Conservation (phyloP, 225 moss, liverwort and hornwort species). For the Pseudisothecium myosuroides region DNA sequence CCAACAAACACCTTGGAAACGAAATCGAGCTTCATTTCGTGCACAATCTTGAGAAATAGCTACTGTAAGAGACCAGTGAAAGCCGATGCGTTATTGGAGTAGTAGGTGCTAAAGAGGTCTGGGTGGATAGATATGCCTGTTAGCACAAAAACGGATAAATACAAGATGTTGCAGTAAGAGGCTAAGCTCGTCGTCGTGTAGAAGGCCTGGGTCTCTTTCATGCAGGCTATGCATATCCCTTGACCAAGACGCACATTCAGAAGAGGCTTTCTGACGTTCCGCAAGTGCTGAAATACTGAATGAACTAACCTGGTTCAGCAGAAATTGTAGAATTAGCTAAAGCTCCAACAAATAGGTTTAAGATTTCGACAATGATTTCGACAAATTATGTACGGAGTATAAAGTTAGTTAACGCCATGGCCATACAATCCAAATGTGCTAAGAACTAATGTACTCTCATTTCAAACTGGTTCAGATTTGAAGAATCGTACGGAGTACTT, state of each 20-base stretch:
- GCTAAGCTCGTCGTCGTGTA: neutral
- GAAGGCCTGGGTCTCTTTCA: neutral
- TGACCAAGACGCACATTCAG: neutral
- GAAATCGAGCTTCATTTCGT: neutral
- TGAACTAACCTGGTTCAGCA: constrained; percentile 18
- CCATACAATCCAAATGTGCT: neutral
- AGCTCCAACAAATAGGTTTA: neutral
- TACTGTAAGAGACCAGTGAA: neutral
- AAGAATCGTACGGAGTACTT: neutral
- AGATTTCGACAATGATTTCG: neutral
- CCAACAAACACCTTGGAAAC: neutral
- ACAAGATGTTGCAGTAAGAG: neutral
- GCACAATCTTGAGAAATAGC: neutral
- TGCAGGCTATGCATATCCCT: neutral
- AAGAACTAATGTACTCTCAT: neutral
- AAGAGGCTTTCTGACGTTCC: constrained; percentile 6
- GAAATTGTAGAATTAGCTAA: neutral
- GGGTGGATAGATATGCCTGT: neutral
- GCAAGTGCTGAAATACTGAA: constrained; percentile 36
- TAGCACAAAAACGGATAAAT: neutral
- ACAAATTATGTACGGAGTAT: no score
- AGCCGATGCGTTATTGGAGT: neutral
- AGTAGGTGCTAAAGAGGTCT: neutral
- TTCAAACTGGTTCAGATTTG: neutral
- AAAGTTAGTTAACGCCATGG: neutral